A percentile compares a stretch with the other conserved stretches of the same genome.
These are phyloP conservation scores for Diplocarpon mali DNA, from an alignment of 2,329 filamentous ascomycete genomes.

Conservation along the genomic window DNA sequence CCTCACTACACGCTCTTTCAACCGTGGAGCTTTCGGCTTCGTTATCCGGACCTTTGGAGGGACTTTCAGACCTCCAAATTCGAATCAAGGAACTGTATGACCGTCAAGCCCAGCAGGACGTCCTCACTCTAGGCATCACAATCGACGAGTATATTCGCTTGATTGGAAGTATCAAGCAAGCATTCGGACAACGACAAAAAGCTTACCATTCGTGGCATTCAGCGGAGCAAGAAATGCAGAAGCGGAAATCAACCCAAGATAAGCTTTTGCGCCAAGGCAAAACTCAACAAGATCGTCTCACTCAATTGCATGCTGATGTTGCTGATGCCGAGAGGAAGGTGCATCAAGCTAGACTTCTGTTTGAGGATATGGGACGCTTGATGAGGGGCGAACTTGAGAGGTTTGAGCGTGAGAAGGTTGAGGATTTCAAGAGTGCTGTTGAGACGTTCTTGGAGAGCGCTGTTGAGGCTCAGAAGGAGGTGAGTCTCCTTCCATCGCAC, in stretches of 20 bases:
- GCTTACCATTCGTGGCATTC: slow-evolving; percentile 90
- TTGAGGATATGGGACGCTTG: slow-evolving; percentile 93
- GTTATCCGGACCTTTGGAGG: slow-evolving; percentile 80
- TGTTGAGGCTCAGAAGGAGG: slow-evolving; percentile 97
- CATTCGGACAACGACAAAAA: slow-evolving; percentile 87
- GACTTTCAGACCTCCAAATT: slow-evolving; percentile 83
- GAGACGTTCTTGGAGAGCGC: slow-evolving; percentile 96
- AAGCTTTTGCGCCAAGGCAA: slow-evolving; percentile 92
- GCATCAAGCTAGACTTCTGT: slow-evolving; percentile 78
- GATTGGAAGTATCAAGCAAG: slow-evolving; percentile 88
- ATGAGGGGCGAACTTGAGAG: slow-evolving; percentile 87
- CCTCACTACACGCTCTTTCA: slow-evolving; percentile 83
- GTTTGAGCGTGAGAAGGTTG: slow-evolving; percentile 95
- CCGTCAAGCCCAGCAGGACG: slow-evolving; percentile 91
- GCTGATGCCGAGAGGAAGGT: slow-evolving; percentile 90
- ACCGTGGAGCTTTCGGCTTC: slow-evolving; percentile 85
- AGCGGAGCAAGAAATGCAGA: slow-evolving; percentile 81
- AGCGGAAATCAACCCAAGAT: slow-evolving; percentile 80
- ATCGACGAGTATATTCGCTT: slow-evolving; percentile 97
- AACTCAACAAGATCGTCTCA: slow-evolving; percentile 89
- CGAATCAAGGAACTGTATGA: slow-evolving; percentile 94
- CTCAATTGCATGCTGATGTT: slow-evolving; percentile 85
- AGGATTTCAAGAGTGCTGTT: slow-evolving; percentile 96
- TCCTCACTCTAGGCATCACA: slow-evolving; percentile 91
- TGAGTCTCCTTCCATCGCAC: slow-evolving; percentile 28